A percentile compares a stretch with the other conserved stretches of the same genome.
Evolutionary conservation across 495 filamentous ascomycete species (phyloP).

Genomic region (Trypethelium eluteriae): DNA sequence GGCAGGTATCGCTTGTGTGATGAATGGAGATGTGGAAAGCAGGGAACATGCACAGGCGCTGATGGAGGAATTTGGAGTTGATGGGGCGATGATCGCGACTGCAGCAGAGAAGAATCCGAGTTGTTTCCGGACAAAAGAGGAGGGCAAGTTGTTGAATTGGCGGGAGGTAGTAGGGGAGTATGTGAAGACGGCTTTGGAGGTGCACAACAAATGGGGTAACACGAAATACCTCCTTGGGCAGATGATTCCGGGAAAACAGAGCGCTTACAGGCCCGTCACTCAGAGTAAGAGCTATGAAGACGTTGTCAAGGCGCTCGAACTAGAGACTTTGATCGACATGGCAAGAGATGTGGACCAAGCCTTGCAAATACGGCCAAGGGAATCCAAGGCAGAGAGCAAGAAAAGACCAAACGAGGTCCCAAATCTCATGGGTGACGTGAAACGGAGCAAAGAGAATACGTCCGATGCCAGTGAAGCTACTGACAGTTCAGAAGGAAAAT

Average conservation of each 20-base stretch:
- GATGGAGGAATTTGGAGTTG: slow-evolving; percentile 66
- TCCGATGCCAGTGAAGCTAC: not conserved
- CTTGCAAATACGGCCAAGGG: slow-evolving; percentile 51
- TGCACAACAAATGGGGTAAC: slow-evolving; percentile 80
- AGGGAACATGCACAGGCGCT: slow-evolving; percentile 60
- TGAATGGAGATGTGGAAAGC: slow-evolving; percentile 85
- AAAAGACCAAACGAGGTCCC: not conserved
- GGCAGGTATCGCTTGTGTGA: slow-evolving; percentile 77
- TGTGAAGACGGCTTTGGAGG: slow-evolving; percentile 58
- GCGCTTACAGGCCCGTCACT: slow-evolving; percentile 48
- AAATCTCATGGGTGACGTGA: not conserved
- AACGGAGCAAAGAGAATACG: not conserved
- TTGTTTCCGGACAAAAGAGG: slow-evolving; percentile 59
- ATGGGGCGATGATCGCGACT: slow-evolving; percentile 95
- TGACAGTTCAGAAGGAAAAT: not conserved
- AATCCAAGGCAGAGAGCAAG: slow-evolving; percentile 45
- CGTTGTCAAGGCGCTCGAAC: slow-evolving; percentile 52
- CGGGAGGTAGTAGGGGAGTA: slow-evolving; percentile 66
- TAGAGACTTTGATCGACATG: slow-evolving; percentile 50
- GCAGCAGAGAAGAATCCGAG: slow-evolving; percentile 82
- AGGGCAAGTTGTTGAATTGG: slow-evolving; percentile 65
- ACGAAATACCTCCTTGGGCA: slow-evolving; percentile 85
- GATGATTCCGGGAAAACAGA: slow-evolving; percentile 71
- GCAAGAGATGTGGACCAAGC: slow-evolving; percentile 57
- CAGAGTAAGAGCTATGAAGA: slow-evolving; percentile 56